Conservation (phyloP, 768 basidiomycete species). For the Lactarius evosmus region DNA sequence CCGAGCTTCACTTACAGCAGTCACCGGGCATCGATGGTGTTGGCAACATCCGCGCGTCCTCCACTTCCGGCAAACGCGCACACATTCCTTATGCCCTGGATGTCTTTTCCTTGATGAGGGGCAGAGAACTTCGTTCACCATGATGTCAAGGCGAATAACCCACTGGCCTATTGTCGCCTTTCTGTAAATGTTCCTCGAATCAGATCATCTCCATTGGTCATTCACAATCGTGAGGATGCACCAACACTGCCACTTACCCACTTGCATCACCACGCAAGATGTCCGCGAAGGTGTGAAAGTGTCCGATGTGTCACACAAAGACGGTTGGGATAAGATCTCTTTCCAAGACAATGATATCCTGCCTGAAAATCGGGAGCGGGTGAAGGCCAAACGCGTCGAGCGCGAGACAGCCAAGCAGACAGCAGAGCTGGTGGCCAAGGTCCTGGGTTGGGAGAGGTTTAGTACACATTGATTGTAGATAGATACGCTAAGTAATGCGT, state of each 20-base stretch:
- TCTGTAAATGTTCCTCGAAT: neutral
- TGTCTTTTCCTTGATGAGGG: neutral
- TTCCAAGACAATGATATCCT: slow-evolving; percentile 78
- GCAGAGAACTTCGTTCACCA: slow-evolving; percentile 1
- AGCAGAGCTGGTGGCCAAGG: too few species aligned
- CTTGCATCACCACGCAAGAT: slow-evolving; percentile 32
- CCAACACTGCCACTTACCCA: neutral
- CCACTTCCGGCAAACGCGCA: neutral
- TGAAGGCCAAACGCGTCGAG: too few species aligned
- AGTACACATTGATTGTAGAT: too few species aligned
- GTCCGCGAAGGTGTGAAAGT: slow-evolving; percentile 42
- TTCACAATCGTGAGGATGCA: too few species aligned
- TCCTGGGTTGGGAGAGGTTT: too few species aligned
- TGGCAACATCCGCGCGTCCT: slow-evolving; percentile 16
- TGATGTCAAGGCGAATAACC: neutral
- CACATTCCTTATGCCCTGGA: neutral
- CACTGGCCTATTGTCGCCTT: neutral
- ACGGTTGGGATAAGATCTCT: slow-evolving; percentile 32
- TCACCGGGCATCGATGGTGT: slow-evolving; percentile 17
- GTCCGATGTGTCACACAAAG: neutral
- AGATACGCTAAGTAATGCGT: too few species aligned
- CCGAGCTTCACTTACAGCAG: neutral
- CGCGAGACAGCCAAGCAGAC: too few species aligned
- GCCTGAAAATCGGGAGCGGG: slow-evolving; percentile 73
- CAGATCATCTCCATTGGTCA: slow-evolving; percentile 14